Evolutionary conservation across 345 rosid genomes (phyloP), one percentile per base, ranked within the genome.

Genomic region (Pistacia atlantica): DNA sequence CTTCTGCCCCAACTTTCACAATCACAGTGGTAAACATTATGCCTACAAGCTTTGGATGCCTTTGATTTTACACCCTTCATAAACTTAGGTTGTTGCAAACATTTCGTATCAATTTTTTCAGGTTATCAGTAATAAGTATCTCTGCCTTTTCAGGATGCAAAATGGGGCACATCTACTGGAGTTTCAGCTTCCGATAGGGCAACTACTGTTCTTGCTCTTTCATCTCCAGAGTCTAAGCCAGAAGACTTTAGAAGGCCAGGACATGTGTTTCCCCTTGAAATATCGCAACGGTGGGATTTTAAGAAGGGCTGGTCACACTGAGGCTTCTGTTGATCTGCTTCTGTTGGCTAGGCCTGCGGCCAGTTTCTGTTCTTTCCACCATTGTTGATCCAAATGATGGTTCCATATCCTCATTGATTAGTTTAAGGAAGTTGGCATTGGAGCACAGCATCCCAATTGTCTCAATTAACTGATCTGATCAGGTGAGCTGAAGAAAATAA

Each of bases 271-370:
- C 97, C 97, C 18, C 91, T 22, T 22, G 8, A 91, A 90, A 87
- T 92, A 92, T 82, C 77, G 95, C 65, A 87, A 89, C 1, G 98
- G 97, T n/a, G 98, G 98, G 55, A 91, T 94, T 67, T 74, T 91
- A 33, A 84, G 97, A 69, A 89, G 98, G 82, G 95, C 95, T 20
- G 97, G 93, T 31, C 97, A 91, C 80, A 92, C 98, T 0, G 97
- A 94, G 85, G 97, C 98, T 74, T 94, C 97, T 1, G 82, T 92
- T 17, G 97, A 94, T 88, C 78, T 92, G 80, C 84, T 90, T 71
- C 75, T 83, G 75, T 81, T 89, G 13, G 87, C 95, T 52, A n/a
- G 91, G 91, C 55, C 76, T 92, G 58, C 79, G 76, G 65, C 95
- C 95, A 0, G 85, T 94, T 55, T 91, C 97, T 69, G 87, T 91